Percentiles rank a stretch among this genome's conserved stretches.
Conservation (phyloP, 2,329 filamentous ascomycete species). For the Aspergillus tamarii region DNA sequence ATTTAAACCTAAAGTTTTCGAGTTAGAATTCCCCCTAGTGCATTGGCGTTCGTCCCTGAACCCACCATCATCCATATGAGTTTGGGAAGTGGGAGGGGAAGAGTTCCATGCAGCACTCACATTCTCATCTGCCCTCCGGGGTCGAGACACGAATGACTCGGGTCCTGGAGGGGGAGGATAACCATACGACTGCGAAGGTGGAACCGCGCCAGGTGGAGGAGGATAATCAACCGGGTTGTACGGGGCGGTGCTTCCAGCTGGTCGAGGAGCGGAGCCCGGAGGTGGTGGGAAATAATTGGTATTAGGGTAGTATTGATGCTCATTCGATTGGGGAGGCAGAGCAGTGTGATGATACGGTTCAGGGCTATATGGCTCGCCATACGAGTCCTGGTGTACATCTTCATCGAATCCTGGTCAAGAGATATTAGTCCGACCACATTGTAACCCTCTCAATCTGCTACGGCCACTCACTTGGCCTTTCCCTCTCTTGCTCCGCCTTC, state of each 20-base stretch:
- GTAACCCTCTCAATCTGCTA: slow-evolving; percentile 1
- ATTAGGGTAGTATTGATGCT: slow-evolving; percentile 45
- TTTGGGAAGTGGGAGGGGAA: slow-evolving; percentile 40
- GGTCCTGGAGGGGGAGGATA: slow-evolving; percentile 40
- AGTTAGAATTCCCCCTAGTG: slow-evolving; percentile 5
- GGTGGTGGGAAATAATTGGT: slow-evolving; percentile 49
- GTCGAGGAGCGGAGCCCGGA: slow-evolving; percentile 35
- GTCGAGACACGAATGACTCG: slow-evolving; percentile 44
- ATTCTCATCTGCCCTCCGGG: slow-evolving; percentile 52
- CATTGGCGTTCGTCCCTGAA: slow-evolving; percentile 29
- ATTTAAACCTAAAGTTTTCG: slow-evolving; percentile 27
- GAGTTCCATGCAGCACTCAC: slow-evolving; percentile 50
- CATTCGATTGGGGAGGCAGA: slow-evolving; percentile 34
- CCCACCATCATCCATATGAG: slow-evolving; percentile 47
- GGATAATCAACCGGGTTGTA: slow-evolving; percentile 47
- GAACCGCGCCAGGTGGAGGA: slow-evolving; percentile 44
- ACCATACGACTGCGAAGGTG: slow-evolving; percentile 41
- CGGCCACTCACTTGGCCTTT: slow-evolving; percentile 47
- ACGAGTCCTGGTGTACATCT: slow-evolving; percentile 38
- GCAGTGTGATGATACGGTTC: slow-evolving; percentile 43
- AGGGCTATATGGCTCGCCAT: slow-evolving; percentile 46
- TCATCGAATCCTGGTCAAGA: slow-evolving; percentile 33
- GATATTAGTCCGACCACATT: background rate
- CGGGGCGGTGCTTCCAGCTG: slow-evolving; percentile 28
- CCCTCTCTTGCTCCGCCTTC: slow-evolving; percentile 55